These are phyloP conservation scores for Sporothrix dimorphospora DNA, from an alignment of 2,329 filamentous ascomycete species.

Conservation along the genomic window DNA sequence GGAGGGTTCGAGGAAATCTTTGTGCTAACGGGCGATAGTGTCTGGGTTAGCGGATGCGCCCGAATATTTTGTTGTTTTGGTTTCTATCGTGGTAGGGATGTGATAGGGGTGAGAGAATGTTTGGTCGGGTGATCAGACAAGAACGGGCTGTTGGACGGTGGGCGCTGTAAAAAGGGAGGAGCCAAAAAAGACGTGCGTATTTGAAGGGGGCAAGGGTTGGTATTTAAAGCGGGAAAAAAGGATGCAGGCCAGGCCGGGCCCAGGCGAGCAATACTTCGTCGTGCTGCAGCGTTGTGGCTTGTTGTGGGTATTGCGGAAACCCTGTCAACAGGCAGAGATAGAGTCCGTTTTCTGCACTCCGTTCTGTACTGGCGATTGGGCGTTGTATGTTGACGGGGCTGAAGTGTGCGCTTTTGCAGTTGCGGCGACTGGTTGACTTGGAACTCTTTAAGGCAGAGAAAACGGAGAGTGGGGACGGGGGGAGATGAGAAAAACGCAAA, in stretches of 20 bases:
- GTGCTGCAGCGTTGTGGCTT: constrained; percentile 2
- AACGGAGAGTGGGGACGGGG: not conserved
- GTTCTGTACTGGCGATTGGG: constrained; percentile 18
- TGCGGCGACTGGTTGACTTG: constrained; percentile 15
- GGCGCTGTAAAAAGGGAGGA: constrained; percentile 1
- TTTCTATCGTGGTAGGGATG: not conserved
- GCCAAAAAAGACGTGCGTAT: not conserved
- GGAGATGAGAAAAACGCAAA: not conserved
- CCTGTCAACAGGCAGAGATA: not conserved
- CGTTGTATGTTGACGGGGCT: constrained; percentile 15
- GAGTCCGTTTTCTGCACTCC: not conserved
- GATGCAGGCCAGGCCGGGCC: constrained; percentile 6
- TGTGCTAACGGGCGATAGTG: constrained; percentile 25
- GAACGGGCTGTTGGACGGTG: constrained; percentile 1
- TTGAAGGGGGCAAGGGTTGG: constrained; percentile 16
- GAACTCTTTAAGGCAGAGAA: constrained; percentile 7
- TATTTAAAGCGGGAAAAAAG: constrained; percentile 23
- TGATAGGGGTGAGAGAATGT: constrained; percentile 3
- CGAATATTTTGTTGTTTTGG: constrained; percentile 14
- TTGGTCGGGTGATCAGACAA: constrained; percentile 15
- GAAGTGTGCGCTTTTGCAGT: not conserved
- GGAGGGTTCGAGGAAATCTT: not conserved
- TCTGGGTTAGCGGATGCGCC: constrained; percentile 21
- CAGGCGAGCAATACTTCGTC: not conserved
- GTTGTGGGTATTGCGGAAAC: constrained; percentile 20